Conservation (phyloP, 805 yeast species). For the Ogataea angusta region DNA sequence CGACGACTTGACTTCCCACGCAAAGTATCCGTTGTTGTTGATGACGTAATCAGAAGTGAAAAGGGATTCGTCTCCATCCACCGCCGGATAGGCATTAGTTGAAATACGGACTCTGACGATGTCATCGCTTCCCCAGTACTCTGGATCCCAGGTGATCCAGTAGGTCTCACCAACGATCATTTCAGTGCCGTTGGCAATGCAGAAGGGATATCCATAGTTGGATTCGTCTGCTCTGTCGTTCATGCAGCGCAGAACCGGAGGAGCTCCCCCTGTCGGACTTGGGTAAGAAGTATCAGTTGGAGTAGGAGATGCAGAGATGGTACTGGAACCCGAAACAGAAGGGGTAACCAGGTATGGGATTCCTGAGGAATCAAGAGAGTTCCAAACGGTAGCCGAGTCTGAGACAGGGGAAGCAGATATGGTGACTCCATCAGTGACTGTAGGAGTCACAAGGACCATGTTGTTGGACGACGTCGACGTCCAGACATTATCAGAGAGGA, state of each 20-base stretch:
- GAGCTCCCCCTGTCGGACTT: constrained; percentile 36
- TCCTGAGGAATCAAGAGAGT: constrained; percentile 42
- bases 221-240: constrained; percentile 31
- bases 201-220: constrained; percentile 35
- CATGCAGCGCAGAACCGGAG: constrained; percentile 44
- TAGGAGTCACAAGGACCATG: constrained; percentile 27
- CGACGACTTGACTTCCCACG: constrained; percentile 33
- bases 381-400: constrained; percentile 39
- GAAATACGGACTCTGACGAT: constrained; percentile 35
- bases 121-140: constrained; percentile 38
- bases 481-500: constrained; percentile 31
- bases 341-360: constrained; percentile 43
- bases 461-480: constrained; percentile 33
- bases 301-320: constrained; percentile 41
- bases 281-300: constrained; percentile 36
- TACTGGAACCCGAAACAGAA: constrained; percentile 33
- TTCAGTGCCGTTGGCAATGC: constrained; percentile 42
- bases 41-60: constrained; percentile 34
- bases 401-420: constrained; percentile 38
- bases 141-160: constrained; percentile 41
- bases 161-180: constrained; percentile 45
- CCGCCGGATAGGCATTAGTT: constrained; percentile 35
- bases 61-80: constrained; percentile 32
- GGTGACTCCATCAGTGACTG: constrained; percentile 56
- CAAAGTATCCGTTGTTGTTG: constrained; percentile 39